phyloP scores from a whole-genome alignment of 1,284 basidiomycete species.

The Neonothopanus nambi region DNA sequence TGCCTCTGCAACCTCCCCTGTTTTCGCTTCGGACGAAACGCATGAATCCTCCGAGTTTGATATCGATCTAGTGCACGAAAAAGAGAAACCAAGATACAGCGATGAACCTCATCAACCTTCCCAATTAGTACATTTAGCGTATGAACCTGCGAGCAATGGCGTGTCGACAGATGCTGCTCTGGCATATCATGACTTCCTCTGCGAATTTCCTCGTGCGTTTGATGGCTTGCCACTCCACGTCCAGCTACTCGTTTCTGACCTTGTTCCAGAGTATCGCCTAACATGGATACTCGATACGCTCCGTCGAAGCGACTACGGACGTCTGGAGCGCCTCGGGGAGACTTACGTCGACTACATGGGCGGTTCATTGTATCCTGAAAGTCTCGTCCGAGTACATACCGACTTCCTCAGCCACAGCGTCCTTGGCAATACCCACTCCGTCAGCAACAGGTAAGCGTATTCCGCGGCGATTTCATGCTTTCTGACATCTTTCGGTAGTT shows the following conservation, averaged over 20 bases:
- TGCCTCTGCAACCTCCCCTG: constrained; percentile 33
- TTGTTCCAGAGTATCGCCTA: constrained; percentile 48
- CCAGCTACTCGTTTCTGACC: neutral
- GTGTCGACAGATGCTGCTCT: constrained; percentile 25
- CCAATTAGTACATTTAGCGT: constrained; percentile 13
- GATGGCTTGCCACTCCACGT: too few species aligned
- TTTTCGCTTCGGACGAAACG: constrained; percentile 30
- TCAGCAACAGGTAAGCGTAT: constrained; percentile 65
- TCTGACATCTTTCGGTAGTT: constrained; percentile 42
- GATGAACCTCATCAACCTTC: constrained; percentile 29
- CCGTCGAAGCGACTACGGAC: constrained; percentile 63
- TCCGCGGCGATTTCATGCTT: constrained; percentile 25
- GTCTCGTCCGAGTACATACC: constrained; percentile 65
- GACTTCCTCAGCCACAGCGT: constrained; percentile 65
- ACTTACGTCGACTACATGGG: constrained; percentile 86
- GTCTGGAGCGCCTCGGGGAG: constrained; percentile 60
- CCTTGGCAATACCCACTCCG: constrained; percentile 81
- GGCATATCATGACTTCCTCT: constrained; percentile 36
- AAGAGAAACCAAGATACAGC: constrained; percentile 27
- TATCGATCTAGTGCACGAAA: neutral
- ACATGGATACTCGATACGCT: constrained; percentile 73
- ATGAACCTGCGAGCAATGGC: constrained; percentile 1
- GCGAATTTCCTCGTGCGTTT: constrained; percentile 28
- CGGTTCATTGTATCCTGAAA: constrained; percentile 73
- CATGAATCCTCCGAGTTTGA: constrained; percentile 25